Conservation (phyloP, 768 basidiomycete species). For the Baorangia bicolor region DNA sequence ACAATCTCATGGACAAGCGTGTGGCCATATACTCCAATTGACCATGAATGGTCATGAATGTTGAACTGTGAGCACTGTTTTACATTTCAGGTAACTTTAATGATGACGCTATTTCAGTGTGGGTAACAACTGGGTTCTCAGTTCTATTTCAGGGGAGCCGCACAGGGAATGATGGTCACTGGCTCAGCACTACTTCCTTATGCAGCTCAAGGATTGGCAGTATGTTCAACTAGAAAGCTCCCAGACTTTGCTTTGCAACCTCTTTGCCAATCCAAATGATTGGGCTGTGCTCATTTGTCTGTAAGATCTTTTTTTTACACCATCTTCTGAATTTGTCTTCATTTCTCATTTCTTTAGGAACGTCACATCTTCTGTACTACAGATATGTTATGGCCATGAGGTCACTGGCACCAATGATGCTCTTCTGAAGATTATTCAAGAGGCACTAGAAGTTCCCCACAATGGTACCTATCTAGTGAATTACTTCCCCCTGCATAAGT, state of each 20-base stretch:
- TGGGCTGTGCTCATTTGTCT: slow-evolving; percentile 2
- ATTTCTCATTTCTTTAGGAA: background rate
- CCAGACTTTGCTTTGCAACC: background rate
- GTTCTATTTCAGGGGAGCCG: slow-evolving; percentile 3
- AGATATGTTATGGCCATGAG: slow-evolving; percentile 7
- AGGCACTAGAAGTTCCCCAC: background rate
- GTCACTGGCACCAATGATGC: background rate
- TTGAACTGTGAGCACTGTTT: background rate
- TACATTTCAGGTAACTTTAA: background rate
- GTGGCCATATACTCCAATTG: background rate
- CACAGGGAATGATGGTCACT: slow-evolving; percentile 10
- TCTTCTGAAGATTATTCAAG: slow-evolving; percentile 7
- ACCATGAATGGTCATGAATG: slow-evolving; percentile 1
- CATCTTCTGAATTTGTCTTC: background rate
- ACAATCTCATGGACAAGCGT: slow-evolving; percentile 8
- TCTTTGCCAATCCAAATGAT: background rate
- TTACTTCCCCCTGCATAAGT: slow-evolving; percentile 5
- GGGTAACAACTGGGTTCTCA: slow-evolving; percentile 1
- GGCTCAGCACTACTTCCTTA: slow-evolving; percentile 10
- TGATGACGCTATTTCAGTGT: background rate
- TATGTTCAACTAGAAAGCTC: slow-evolving; percentile 7
- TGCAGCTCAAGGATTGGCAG: slow-evolving; percentile 16
- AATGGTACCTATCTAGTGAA: slow-evolving; percentile 12
- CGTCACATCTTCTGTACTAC: background rate
- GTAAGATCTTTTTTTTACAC: background rate